A percentile compares a stretch with the other conserved stretches of the same genome.
Evolutionary conservation across 495 filamentous ascomycete genomes (phyloP).

Genomic region (Xylaria palmicola): DNA sequence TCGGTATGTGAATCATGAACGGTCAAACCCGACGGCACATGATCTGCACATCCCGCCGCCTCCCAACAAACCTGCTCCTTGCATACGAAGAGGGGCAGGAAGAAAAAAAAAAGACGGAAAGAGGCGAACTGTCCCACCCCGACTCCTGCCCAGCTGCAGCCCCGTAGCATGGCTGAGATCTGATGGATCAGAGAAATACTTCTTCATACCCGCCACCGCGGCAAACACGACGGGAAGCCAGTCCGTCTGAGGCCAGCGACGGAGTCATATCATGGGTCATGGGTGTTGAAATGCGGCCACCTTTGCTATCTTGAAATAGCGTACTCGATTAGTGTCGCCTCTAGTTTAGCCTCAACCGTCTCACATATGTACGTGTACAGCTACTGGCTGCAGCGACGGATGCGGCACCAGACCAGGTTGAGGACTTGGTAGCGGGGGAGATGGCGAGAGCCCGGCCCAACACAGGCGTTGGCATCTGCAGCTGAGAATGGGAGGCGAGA

Average conservation of each 20-base stretch:
- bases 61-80: neutral
- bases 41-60: neutral
- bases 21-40: neutral
- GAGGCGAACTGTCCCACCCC: neutral
- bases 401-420: too few relatives aligned
- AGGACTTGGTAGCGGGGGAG: too few relatives aligned
- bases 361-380: neutral
- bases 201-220: neutral
- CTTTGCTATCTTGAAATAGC: neutral
- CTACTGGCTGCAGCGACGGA: neutral
- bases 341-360: constrained; percentile 3
- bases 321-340: too few relatives aligned
- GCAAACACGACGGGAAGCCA: neutral
- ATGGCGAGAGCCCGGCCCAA: too few relatives aligned
- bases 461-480: constrained; percentile 15
- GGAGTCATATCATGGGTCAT: neutral
- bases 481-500: constrained; percentile 14
- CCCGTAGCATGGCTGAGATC: neutral
- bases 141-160: neutral
- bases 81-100: neutral
- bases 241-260: neutral
- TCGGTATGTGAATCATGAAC: neutral
- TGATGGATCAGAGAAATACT: neutral
- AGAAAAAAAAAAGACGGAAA: neutral
- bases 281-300: neutral